Evolutionary conservation across 805 yeast species (phyloP).

Genomic region (Priceomyces medius): DNA sequence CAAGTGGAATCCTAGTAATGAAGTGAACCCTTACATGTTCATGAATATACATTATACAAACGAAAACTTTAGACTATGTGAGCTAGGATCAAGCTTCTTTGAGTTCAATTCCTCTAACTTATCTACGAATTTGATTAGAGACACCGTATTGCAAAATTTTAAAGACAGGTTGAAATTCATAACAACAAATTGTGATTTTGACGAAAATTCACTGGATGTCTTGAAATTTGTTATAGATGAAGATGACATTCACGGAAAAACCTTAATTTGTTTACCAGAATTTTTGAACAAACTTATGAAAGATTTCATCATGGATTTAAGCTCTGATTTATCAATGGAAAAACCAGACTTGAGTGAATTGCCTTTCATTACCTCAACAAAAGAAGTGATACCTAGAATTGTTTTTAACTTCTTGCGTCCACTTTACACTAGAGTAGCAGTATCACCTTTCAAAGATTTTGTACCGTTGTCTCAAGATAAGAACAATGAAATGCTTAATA

Average conservation of each 20-base stretch:
- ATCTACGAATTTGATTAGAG: slow-evolving; percentile 15
- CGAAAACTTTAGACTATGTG: slow-evolving; percentile 14
- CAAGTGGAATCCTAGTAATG: slow-evolving; percentile 16
- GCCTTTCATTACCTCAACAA: background rate
- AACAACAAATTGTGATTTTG: slow-evolving; percentile 21
- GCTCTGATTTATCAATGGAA: background rate
- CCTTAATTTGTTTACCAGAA: slow-evolving; percentile 18
- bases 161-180: slow-evolving; percentile 18
- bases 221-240: slow-evolving; percentile 15
- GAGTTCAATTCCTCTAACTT: slow-evolving; percentile 11
- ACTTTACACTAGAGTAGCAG: slow-evolving; percentile 5
- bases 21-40: slow-evolving; percentile 15
- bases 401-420: slow-evolving; percentile 7
- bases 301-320: slow-evolving; percentile 1
- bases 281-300: slow-evolving; percentile 8
- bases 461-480: slow-evolving; percentile 7
- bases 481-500: slow-evolving; percentile 6
- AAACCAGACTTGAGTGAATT: background rate
- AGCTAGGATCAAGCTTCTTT: slow-evolving; percentile 22
- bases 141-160: slow-evolving; percentile 12
- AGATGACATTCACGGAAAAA: slow-evolving; percentile 8
- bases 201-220: slow-evolving; percentile 14
- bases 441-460: slow-evolving; percentile 8
- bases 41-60: slow-evolving; percentile 19
- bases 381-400: slow-evolving; percentile 4